phyloP scores from a whole-genome alignment of 1,284 basidiomycete genomes.

The Cutaneotrichosporon spelunceum region DNA sequence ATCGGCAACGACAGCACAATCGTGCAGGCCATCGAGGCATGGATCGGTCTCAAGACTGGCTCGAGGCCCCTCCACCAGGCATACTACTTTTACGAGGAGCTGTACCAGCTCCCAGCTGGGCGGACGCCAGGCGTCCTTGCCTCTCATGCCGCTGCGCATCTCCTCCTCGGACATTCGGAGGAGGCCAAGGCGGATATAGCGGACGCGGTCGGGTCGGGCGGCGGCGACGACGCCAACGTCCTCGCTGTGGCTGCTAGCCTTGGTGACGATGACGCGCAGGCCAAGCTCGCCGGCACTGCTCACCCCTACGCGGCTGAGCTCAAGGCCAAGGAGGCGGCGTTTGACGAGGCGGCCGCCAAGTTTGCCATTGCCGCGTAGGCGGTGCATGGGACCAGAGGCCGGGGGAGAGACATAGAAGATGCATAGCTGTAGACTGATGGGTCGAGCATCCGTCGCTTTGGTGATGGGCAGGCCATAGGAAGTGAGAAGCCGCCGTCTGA shows the following conservation, averaged over 20 bases:
- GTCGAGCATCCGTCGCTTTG: no score
- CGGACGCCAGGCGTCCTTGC: conserved; percentile 67
- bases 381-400: neutral
- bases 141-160: conserved; percentile 76
- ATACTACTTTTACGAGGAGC: conserved; percentile 87
- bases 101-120: conserved; percentile 79
- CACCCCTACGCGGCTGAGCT: conserved; percentile 47
- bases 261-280: conserved; percentile 59
- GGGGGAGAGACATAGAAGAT: neutral
- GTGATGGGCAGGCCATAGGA: no score
- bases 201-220: conserved; percentile 63
- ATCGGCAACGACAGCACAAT: conserved; percentile 86
- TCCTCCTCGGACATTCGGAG: conserved; percentile 72
- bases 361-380: conserved; percentile 53
- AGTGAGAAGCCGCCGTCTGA: no score
- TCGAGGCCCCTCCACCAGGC: conserved; percentile 56
- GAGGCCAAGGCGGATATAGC: conserved; percentile 80
- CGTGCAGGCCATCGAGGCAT: conserved; percentile 83
- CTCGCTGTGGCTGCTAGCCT: conserved; percentile 69
- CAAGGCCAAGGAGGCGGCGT: conserved; percentile 38
- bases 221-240: conserved; percentile 62
- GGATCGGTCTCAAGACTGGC: conserved; percentile 73
- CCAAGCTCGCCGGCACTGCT: conserved; percentile 40
- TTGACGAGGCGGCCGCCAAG: conserved; percentile 65
- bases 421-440: neutral